Evolutionary conservation across 192 early-diverging fungal genomes (phyloP), one percentile per base, ranked within the genome.

Genomic region (Mortierella claussenii): DNA sequence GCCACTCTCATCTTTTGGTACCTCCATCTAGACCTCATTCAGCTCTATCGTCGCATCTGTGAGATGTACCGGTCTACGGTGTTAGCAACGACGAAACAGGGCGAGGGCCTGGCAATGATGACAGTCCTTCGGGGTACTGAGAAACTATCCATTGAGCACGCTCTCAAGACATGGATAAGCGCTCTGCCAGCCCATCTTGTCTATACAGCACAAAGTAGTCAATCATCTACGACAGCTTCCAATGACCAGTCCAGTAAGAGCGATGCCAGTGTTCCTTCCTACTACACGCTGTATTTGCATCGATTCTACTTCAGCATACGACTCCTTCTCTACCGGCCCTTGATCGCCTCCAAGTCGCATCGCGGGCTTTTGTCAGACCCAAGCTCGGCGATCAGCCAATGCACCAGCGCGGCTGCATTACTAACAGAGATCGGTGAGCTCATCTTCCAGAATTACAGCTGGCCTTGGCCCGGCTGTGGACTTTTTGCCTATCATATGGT

Each of bases 401-500:
- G 71, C 30, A 49, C 43, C 2, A 31, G 8, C 4, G 55, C 62
- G 7, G 71, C 71, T 0, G 28, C 18, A 17, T 17, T 60, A 6
- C 49, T 75, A 24, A 75, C 71, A 48, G 54, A 59, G 9, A 65
- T 75, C 36, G 71, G 62, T 1, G 55, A 65, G 44, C 44, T 13
- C 20, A 75, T 66, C 15, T 75, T 66, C 31, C 55, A 65, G 12
- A 75, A 66, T 44, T 75, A 65, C 34, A 60, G 63, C 24, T 75
- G 71, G 71, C 71, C 71, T 4, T 75, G 71, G 71, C 71, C 56
- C 2, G 71, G 71, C n/a, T 46, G 55, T 27, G 71, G 62, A 0
- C 44, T 66, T 4, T 75, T 75, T 60, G 71, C 48, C 11, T 75
- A 66, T 49, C 63, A 75, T 23, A 75, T 75, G 71, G 30, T 75